Evolutionary conservation across 371 early-diverging fungal genomes (phyloP), one percentile per base, ranked within the genome.

Genomic region (Mortierella sp.): DNA sequence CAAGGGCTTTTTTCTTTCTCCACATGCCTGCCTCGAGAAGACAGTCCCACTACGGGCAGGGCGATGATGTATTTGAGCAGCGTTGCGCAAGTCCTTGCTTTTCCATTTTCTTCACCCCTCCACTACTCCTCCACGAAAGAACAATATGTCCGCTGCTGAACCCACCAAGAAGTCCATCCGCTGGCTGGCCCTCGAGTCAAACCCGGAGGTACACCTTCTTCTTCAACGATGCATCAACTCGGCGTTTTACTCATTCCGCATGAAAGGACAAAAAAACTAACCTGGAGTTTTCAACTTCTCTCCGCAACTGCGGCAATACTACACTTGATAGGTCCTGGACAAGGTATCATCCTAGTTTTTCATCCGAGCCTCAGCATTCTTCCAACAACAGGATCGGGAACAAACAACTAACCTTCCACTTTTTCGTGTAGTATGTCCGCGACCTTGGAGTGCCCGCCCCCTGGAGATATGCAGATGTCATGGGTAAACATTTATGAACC

Each of bases 121-220:
- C 61, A 31, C 44, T 43, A 24, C 53, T 44, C 59, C 50, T 13
- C 34, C 74, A 74, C 19, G 40, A 55, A 8, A 79, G 69, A 74
- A n/a, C 34, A 76, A 76, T 71, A 76, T 80, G 80, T 71, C 76
- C n/a, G 1, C 75, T 50, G 28, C 72, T 40, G 37, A 69, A 53
- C 44, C 69, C 16, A 28, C 75, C 24, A 84, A 79, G 76, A 86
- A 82, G 54, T 88, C 79, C 71, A 82, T 91, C 13, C 82, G 88
- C 82, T 97, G 97, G 97, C 83, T 95, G 16, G 96, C 97, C 21
- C 93, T 97, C 40, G 97, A 97, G 86, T 92, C 94, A 5, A 96
- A 96, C 79, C 97, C 97, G 28, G 95, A 96, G 50, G 95, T 95
- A 83, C 82, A 82, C 43, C 43, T 40, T 40, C 6, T 40, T 40